These are phyloP conservation scores for Apophysomyces trapeziformis DNA, from an alignment of 371 early-diverging fungal species.

Conservation along the genomic window DNA sequence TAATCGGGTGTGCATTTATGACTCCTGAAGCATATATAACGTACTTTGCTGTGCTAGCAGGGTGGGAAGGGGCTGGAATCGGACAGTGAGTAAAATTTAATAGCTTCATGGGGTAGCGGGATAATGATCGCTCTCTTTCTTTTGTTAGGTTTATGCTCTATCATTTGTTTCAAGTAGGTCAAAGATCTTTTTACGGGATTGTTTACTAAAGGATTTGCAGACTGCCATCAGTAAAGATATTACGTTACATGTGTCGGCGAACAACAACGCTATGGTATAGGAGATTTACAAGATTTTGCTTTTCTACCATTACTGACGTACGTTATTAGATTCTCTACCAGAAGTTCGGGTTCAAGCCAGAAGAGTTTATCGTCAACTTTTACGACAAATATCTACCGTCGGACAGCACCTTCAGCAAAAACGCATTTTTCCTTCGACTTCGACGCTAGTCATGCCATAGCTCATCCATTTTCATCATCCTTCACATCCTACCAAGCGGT, in stretches of 20 bases:
- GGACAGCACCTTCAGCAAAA: conserved; percentile 78
- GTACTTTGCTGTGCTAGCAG: conserved; percentile 85
- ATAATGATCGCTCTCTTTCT: background rate
- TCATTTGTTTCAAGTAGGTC: conserved; percentile 75
- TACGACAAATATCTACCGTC: conserved; percentile 90
- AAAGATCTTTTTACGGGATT: background rate
- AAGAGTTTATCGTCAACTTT: conserved; percentile 88
- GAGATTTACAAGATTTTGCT: background rate
- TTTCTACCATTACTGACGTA: background rate
- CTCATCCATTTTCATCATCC: no score
- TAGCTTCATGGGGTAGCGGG: background rate
- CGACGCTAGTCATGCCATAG: conserved; percentile 50
- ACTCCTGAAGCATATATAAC: conserved; percentile 94
- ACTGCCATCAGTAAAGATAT: conserved; percentile 78
- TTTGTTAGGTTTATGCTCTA: conserved; percentile 77
- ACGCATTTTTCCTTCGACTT: conserved; percentile 88
- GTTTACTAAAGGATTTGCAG: conserved; percentile 21
- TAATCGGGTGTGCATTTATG: conserved; percentile 93
- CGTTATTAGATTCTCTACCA: conserved; percentile 83
- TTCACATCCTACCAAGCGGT: no score
- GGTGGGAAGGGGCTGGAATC: conserved; percentile 87
- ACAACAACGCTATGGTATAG: conserved; percentile 89
- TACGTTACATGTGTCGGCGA: conserved; percentile 93
- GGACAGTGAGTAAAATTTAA: conserved; percentile 62
- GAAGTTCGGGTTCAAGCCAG: conserved; percentile 94